Percentiles rank a stretch among this genome's conserved stretches.
phyloP scores from a whole-genome alignment of 176 grass and related monocot genomes.

The Hordeum marinum region DNA sequence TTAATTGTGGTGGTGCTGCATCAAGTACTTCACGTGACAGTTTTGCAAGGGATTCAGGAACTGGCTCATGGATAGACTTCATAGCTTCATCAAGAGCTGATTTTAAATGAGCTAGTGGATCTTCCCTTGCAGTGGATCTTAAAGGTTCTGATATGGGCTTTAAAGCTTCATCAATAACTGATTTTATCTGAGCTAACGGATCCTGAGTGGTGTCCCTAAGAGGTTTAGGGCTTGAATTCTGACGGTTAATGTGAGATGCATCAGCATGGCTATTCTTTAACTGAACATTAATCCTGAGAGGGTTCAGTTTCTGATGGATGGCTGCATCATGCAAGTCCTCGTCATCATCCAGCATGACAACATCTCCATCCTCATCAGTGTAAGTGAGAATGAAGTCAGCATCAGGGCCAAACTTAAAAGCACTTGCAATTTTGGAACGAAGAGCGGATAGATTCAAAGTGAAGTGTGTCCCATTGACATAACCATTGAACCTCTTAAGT shows the following conservation, averaged over 20 bases:
- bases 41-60: conserved; percentile 52
- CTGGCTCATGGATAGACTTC: conserved; percentile 49
- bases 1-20: conserved; percentile 38
- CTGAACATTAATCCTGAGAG: conserved; percentile 78
- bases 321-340: conserved; percentile 85
- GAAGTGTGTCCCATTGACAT: conserved; percentile 25
- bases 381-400: conserved; percentile 66
- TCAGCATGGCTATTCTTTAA: conserved; percentile 39
- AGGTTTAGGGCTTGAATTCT: conserved; percentile 9
- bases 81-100: conserved; percentile 58
- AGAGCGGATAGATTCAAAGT: conserved; percentile 47
- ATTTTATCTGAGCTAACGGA: conserved; percentile 27
- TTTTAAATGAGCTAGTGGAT: conserved; percentile 26
- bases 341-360: conserved; percentile 76
- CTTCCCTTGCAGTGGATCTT: conserved; percentile 20
- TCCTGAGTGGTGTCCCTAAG: conserved; percentile 6
- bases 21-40: conserved; percentile 54
- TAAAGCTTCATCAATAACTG: conserved; percentile 60
- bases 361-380: conserved; percentile 74
- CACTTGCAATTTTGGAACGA: conserved; percentile 53
- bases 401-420: conserved; percentile 65
- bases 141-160: conserved; percentile 36
- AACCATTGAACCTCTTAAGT: conserved; percentile 67
- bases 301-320: conserved; percentile 74
- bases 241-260: conserved; percentile 3